Evolutionary conservation across 2,329 filamentous ascomycete genomes (phyloP), one percentile per base, ranked within the genome.

Genomic region (Aspergillus pseudoglaucus): DNA sequence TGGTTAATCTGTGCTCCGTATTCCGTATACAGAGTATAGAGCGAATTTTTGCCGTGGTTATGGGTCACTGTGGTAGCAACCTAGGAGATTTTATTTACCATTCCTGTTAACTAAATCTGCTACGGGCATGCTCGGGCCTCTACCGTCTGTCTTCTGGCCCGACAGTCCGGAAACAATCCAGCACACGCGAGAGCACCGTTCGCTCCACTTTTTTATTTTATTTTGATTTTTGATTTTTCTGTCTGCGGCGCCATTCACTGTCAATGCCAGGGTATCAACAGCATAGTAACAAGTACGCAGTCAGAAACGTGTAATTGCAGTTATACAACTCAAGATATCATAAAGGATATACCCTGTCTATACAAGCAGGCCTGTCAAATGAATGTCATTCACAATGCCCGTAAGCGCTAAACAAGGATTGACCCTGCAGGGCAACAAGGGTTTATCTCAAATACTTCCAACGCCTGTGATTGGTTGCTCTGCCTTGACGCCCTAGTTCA

Each of bases 361-460:
- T 7, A 23, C 20, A 41, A 14, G 35, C n/a, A 44, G 33, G 25
- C 18, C 35, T n/a, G 15, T 43, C 23, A 10, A n/a, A 8, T 9
- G 12, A 42, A 45, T 47, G 46, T 48, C 37, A 45, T 53, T 51
- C 41, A 55, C 17, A 47, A 45, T 47, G 49, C 54, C 56, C 57
- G 58, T 53, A 52, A 47, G 45, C 49, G 48, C 46, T 18, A 54
- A 56, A 59, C 59, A 58, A 52, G 56, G 58, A n/a, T 50, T 50
- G 61, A 59, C 59, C 57, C 50, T 58, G 56, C 50, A 53, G 47
- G 44, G 15, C 43, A 43, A 60, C 62, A 56, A 57, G 62, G 60
- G 58, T 62, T 38, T 51, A 65, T 65, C 59, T 64, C 63, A 66
- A 66, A 66, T 64, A 63, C 58, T 57, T 60, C 20, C 56, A 45